Base-by-base conservation (phyloP, 371 early-diverging fungal species). In the Mucor saturninus region DNA sequence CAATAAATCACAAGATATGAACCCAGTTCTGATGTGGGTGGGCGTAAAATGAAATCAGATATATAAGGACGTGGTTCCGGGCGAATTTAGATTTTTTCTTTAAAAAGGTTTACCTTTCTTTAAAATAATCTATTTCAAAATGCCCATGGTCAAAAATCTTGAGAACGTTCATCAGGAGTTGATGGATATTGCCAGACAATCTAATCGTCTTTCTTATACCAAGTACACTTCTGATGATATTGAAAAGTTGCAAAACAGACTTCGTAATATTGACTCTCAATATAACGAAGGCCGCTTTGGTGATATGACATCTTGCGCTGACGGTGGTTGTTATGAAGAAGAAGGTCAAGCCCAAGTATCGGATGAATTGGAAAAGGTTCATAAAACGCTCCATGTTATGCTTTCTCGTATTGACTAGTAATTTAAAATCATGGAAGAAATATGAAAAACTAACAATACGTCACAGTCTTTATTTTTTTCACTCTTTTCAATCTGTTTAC, bases 281-380 rank as follows among this genome's bases (percentile, higher is more conserved):
- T 72, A 68, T 35, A 61, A 43, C 52, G 57, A 68, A 57, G 64
- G 68, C 8, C 51, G 61, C 31, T 71, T 70, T 45, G 15, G 40
- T 9, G 10, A 31, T 14, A 65, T 56, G 49, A 60, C 45, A 51
- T 69, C 35, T 14, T 64, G 55, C 39, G 45, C 57, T n/a, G 55
- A 57, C 13, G 57, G 40, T 31, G 72, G 72, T 38, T 71, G 65
- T 30, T 80, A 80, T 54, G 80, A 80, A 56, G 65, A 72, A 35
- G 68, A 71, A 40, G 80, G 80, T 29, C 72, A 70, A 50, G 76
- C 77, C 39, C 76, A 77, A 50, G 72, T 80, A 13, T 59, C 69
- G 5, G 54, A 72, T 49, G 79, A 71, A 38, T 53, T 77, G 9
- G 70, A 71, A 64, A 69, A 64, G 48, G 64, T 77, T 21, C 77